phyloP scores from a whole-genome alignment of 306 rosid species.

The Malus fusca region DNA sequence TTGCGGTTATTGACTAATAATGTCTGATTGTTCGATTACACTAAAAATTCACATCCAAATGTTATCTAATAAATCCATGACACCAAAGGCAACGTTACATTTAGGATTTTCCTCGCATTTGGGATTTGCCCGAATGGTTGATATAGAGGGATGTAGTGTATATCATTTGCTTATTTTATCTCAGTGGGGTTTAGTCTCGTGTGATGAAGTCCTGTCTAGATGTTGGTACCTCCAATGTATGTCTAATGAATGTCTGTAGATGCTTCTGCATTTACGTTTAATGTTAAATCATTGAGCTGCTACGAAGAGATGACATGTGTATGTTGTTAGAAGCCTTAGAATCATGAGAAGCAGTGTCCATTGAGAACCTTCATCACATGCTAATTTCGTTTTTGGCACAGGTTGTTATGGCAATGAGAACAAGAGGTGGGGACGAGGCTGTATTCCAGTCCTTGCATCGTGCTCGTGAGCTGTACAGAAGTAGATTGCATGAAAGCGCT shows the following conservation, averaged over 20 bases:
- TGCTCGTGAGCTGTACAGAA: constrained; percentile 72
- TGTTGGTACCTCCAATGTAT: neutral
- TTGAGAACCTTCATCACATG: neutral
- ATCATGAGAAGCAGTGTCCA: neutral
- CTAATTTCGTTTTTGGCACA: constrained; percentile 24
- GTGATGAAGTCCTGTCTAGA: neutral
- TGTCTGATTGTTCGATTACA: neutral
- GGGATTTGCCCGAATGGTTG: neutral
- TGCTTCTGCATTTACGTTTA: neutral
- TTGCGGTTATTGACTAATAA: neutral
- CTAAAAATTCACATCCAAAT: neutral
- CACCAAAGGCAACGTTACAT: neutral
- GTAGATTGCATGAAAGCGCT: constrained; percentile 56
- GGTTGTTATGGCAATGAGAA: constrained; percentile 73
- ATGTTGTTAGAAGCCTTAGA: neutral
- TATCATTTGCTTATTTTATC: neutral
- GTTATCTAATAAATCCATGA: neutral
- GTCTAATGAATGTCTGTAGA: neutral
- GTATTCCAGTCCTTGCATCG: constrained; percentile 71
- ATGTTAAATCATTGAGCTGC: neutral
- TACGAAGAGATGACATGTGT: neutral
- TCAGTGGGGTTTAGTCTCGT: neutral
- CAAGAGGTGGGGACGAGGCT: constrained; percentile 81
- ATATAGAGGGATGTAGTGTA: neutral
- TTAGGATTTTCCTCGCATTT: neutral